Base-by-base conservation (phyloP, 2,329 filamentous ascomycete species). In the Rutstroemia sp. region DNA sequence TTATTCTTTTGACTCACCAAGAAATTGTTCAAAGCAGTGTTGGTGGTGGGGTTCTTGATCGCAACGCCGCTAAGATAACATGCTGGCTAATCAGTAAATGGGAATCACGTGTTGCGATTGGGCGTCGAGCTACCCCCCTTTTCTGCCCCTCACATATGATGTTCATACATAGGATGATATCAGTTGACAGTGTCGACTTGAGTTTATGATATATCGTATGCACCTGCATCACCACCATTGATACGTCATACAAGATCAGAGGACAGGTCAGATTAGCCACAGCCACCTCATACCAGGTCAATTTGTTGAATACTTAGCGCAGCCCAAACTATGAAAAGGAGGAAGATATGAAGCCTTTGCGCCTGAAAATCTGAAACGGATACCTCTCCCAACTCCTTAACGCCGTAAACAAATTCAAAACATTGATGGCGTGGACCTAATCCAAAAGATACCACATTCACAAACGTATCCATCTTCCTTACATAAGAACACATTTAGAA, bases 401-500 rank as follows among this genome's bases (percentile, higher is more conserved):
- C 46, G 30, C 52, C 52, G 44, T 42, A 50, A 36, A 46, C 25
- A 36, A 56, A 52, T 9, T 27, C 51, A 40, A 47, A 8, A 40
- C 57, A 57, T 49, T 38, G 30, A 44, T 19, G 34, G 17, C 21
- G 49, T 52, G 21, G 19, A 42, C 46, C 39, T 17, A 54, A 44
- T 50, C 54, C 54, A 56, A 52, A 49, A 12, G 19, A 23, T 27
- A 39, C 48, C 40, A 49, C 52, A 48, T 16, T 27, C 30, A 34
- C 8, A 23, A 25, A 19, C 27, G 19, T 42, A 42, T 42, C 39
- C 39, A 17, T 42, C 39, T 19, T 14, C 23, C 44, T 68, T 78
- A 99, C 94, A 99, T 97, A 65, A 96, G 71, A 56, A 72, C 66
- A 72, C 94, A 97, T 74, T 95, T 96, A 66, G 83, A 83, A 56